Base-by-base conservation (phyloP, 768 basidiomycete species). In the Amyloporia xantha region DNA sequence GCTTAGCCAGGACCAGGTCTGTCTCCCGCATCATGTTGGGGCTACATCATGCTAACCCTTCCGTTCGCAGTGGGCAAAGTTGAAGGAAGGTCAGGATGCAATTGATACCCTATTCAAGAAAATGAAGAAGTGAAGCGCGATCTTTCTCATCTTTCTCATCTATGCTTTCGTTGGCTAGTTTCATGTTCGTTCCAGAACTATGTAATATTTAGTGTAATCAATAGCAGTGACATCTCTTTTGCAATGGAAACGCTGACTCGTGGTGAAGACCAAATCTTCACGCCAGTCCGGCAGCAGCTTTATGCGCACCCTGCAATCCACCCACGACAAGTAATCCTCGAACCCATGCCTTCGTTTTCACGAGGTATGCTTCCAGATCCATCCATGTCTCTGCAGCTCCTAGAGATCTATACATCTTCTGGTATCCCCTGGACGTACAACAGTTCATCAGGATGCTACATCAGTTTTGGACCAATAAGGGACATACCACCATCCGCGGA, bases 271-370 rank as follows among this genome's bases (percentile, higher is more conserved):
- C n/a, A n/a, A n/a, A 5, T 11, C 15, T 26, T 54, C 54, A 66
- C 33, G 71, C 66, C 33, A 90, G 68, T 27, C 88, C 88, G 19
- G 86, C 81, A 28, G 86, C 84, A 13, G 87, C 87, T 53, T 76
- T 71, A 52, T 78, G 75, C 40, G 86, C 88, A 4, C 86, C 86
- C 21, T 70, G 66, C 20, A 86, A 68, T 6, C 86, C 88, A 44
- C 86, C 87, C 38, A 62, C 71, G 7, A 65, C 72, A 54, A 71
- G 70, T 41, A 89, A 66, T 0, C 86, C 89, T 26, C 70, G 65
- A n/a, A 81, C 30, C 86, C 89, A 91, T 7, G 82, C 82, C 25
- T 60, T 62, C 35, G 65, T 68, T 50, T 78, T 83, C 21, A 80
- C 71, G 20, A 70, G 48, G 46, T 71, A 75, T 1, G 82, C 87